Base-by-base conservation (phyloP, 768 basidiomycete genomes). In the Scleroderma citrinum region DNA sequence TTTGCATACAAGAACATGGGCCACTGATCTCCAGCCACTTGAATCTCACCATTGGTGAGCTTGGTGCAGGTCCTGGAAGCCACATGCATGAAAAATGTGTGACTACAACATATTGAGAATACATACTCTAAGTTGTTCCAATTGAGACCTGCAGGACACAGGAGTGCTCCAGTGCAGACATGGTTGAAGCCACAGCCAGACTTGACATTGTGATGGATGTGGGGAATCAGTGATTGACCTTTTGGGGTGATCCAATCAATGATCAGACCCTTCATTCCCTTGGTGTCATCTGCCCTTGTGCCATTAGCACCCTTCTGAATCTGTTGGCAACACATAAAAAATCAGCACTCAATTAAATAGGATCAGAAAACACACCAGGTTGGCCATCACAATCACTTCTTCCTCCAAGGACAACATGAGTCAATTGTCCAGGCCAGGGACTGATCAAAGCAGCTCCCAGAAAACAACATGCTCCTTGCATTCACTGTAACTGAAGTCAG, bases 211-310 rank as follows among this genome's bases (percentile, higher is more conserved):
- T 16, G 13, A 7, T 36, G 40, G 21, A 46, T 32, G 36, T 31
- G 40, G n/a, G 49, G 55, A 12, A 6, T 37, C 1, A 60, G 44
- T 11, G 51, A 21, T 13, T 55, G 44, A 8, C 60, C 54, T 26
- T 37, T 44, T 1, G 59, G 57, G 8, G 52, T 58, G 7, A 66
- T 62, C 61, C 63, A 64, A 26, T 63, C 55, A 2, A 63, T 31
- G 17, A 61, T 42, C 2, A 54, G 49, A 3, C 52, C 44, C 49
- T 64, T 66, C 54, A 41, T 52, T 35, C 24, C 44, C 41, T 52
- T 55, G 4, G 54, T 55, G 14, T 55, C 37, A n/a, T 55, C 54
- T 13, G 46, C 41, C 26, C 59, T 39, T 2, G 60, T 57, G 10
- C 58, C 47, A 32, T 52, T 51, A 6, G 52, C 46, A 10, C 64